Evolutionary conservation across 306 rosid genomes (phyloP).

Genomic region (Nissolia schottii): DNA sequence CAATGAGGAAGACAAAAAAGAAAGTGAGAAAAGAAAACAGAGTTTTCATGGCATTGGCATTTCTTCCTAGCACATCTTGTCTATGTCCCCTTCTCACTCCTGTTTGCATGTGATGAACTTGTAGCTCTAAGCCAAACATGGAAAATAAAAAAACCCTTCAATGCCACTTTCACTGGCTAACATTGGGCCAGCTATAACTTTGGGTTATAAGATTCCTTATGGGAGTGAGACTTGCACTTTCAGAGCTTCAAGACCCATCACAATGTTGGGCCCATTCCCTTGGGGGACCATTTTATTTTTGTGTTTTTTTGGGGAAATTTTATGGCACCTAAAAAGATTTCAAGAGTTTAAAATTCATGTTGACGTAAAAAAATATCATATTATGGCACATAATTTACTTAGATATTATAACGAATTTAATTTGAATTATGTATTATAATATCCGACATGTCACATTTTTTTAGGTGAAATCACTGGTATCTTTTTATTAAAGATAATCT

Average conservation of each 20-base stretch:
- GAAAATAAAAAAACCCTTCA: neutral
- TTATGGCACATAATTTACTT: no score
- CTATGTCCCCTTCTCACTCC: conserved; percentile 51
- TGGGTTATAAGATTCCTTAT: conserved; percentile 26
- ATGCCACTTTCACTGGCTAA: conserved; percentile 28
- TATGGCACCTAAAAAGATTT: no score
- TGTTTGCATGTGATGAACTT: conserved; percentile 46
- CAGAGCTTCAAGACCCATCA: conserved; percentile 37
- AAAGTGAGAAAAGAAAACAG: conserved; percentile 32
- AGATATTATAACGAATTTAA: no score
- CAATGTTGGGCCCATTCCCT: conserved; percentile 27
- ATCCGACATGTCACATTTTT: no score
- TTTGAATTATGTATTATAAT: no score
- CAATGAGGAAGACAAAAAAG: conserved; percentile 40
- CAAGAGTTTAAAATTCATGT: no score
- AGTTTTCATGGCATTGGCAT: conserved; percentile 45
- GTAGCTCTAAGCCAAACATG: conserved; percentile 25
- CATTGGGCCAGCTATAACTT: conserved; percentile 33
- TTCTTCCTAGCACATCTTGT: conserved; percentile 49
- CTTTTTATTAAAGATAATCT: no score
- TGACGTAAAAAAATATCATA: no score
- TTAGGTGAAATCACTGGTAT: no score
- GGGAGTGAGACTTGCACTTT: conserved; percentile 11
- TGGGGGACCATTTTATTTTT: conserved; percentile 41
- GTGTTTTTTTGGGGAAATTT: no score